Evolutionary conservation across 345 rosid genomes (phyloP), one percentile per base, ranked within the genome.

Genomic region (Theobroma cacao): DNA sequence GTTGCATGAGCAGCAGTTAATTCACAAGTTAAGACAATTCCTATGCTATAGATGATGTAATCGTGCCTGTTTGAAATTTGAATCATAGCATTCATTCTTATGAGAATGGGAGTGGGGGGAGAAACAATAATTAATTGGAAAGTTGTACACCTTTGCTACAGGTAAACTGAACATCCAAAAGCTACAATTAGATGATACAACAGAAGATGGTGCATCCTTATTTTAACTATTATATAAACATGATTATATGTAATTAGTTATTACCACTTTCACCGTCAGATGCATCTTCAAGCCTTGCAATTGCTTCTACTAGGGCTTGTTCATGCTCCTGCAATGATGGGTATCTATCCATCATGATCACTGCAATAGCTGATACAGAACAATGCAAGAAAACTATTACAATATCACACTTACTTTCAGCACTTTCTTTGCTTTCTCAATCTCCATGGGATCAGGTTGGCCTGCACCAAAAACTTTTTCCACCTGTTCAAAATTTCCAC

Each of bases 241-340:
- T 78, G 77, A 83, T 86, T 78, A 84, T 81, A 79, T 82, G 86
- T 78, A 88, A 77, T 90, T 81, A 89, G 90, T 87, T 86, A 90
- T 93, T 94, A 91, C 98, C 99, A 73, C 98, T 94, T 90, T 94
- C 98, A 82, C 93, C 98, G 48, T 94, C 99, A 82, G 98, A 93
- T 62, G 95, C 93, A 80, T 90, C 98, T 85, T 93, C 96, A 55
- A 97, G 97, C 88, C 85, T 90, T 17, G 98, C 91, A 70, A 97
- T 97, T 52, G 98, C 99, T 30, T 89, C 92, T 18, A 91, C 80
- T 69, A 97, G 94, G 72, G 97, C 98, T 87, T 86, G 91, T 84
- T 94, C 98, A 55, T 94, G 98, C 43, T 97, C 96, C 99, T 97
- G 84, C 82, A 78, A 62, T 45, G 33, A 61, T 56, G 60, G 75